Evolutionary conservation across 2,329 filamentous ascomycete genomes (phyloP).

Genomic region (Trichoderma afroharzianum): DNA sequence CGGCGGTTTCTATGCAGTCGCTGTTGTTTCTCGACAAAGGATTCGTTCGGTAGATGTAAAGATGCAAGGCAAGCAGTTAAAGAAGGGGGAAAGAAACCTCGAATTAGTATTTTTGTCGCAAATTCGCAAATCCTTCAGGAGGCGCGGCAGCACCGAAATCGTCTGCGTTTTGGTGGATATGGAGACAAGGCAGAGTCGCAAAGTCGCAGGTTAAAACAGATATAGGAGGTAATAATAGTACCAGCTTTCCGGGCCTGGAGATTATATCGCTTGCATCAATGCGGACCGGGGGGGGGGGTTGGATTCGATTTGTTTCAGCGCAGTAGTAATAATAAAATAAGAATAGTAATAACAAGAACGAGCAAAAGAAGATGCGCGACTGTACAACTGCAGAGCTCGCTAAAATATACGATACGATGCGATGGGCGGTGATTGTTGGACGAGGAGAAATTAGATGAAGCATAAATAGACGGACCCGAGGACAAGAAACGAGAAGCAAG

Average conservation of each 20-base stretch:
- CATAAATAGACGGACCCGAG: not conserved
- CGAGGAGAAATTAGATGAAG: not conserved
- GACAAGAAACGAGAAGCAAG: not conserved
- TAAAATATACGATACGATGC: not conserved
- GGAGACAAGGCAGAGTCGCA: too few relatives aligned
- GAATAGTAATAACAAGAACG: not conserved
- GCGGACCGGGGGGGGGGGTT: not conserved
- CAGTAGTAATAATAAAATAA: not conserved
- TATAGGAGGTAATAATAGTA: not conserved
- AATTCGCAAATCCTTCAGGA: not conserved
- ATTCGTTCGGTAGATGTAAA: not conserved
- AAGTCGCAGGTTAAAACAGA: not conserved
- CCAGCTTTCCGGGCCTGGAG: not conserved
- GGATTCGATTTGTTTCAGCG: not conserved
- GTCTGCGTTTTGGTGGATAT: too few relatives aligned
- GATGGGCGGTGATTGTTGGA: not conserved
- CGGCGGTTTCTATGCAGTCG: not conserved
- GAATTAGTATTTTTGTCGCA: not conserved
- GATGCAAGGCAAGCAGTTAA: not conserved
- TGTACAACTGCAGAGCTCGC: not conserved
- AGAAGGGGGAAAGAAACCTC: not conserved
- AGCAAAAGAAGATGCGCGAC: not conserved
- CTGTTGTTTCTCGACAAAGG: not conserved
- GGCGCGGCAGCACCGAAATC: not conserved
- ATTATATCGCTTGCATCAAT: slow-evolving; percentile 1